Evolutionary conservation across 164 flowering plant species (phyloP).

Genomic region (Taxillus chinensis): DNA sequence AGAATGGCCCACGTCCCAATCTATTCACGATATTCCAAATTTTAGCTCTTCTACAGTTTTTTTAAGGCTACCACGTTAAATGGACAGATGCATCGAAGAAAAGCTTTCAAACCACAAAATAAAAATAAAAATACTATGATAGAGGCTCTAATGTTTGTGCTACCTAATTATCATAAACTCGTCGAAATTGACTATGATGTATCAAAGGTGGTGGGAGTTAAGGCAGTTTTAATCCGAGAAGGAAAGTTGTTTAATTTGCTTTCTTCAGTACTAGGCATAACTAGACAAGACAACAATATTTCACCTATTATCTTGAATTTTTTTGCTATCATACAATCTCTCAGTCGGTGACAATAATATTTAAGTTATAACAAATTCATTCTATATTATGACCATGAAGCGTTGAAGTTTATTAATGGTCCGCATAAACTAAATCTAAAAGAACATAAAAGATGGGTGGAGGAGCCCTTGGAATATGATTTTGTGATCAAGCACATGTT

Average conservation of each 20-base stretch:
- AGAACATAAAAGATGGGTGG: neutral
- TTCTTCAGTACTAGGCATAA: neutral
- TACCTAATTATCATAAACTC: neutral
- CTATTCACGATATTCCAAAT: neutral
- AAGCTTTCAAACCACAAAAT: neutral
- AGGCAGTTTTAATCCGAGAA: neutral
- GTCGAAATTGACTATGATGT: neutral
- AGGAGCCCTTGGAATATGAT: neutral
- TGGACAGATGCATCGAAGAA: neutral
- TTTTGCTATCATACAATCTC: neutral
- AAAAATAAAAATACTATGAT: neutral
- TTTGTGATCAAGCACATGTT: neutral
- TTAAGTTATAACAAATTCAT: neutral
- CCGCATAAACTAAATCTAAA: neutral
- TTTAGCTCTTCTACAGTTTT: no score
- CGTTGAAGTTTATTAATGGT: constrained; percentile 1
- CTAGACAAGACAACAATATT: neutral
- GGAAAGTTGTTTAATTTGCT: neutral
- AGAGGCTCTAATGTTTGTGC: neutral
- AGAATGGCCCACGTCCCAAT: neutral
- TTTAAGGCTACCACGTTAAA: no score
- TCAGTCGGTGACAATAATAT: neutral
- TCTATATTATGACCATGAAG: neutral
- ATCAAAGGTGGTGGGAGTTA: neutral
- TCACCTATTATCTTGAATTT: neutral